Percentiles rank a stretch among this genome's conserved stretches.
Evolutionary conservation across 202 grass and related monocot species (phyloP).

Genomic region (Carex sylvatica): DNA sequence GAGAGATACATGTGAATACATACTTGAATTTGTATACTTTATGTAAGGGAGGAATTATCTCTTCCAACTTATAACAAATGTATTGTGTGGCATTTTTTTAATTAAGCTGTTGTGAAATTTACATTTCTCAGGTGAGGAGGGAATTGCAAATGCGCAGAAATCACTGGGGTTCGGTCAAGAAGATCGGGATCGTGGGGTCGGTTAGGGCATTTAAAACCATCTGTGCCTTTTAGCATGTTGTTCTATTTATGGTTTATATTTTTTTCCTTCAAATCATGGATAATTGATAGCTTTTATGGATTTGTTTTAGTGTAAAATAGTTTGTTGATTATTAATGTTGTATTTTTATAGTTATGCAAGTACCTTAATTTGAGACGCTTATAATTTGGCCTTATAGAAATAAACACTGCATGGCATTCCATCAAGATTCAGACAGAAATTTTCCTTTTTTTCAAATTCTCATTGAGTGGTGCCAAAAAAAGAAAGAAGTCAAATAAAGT

Average conservation of each 20-base stretch:
- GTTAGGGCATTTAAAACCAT: neutral
- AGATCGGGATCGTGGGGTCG: conserved; percentile 50
- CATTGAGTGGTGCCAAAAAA: too few species aligned
- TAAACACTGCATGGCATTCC: too few species aligned
- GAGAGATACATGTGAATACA: too few species aligned
- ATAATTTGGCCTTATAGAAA: too few species aligned
- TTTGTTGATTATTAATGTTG: neutral
- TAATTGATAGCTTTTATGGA: neutral
- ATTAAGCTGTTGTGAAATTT: neutral
- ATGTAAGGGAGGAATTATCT: neutral
- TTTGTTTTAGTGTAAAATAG: neutral
- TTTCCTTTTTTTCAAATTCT: too few species aligned
- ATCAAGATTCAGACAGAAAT: too few species aligned
- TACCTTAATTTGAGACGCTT: too few species aligned
- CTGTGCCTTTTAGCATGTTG: too few species aligned
- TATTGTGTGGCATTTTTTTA: neutral
- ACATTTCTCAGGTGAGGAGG: conserved; percentile 65
- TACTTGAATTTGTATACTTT: neutral
- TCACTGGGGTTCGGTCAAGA: conserved; percentile 72
- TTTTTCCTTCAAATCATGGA: too few species aligned
- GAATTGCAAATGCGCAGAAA: conserved; percentile 81
- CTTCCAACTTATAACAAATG: neutral
- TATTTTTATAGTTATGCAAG: too few species aligned
- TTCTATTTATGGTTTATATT: too few species aligned
- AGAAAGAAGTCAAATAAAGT: too few species aligned